These are phyloP conservation scores for Cercospora janseana DNA, from an alignment of 2,329 filamentous ascomycete genomes.

Conservation along the genomic window DNA sequence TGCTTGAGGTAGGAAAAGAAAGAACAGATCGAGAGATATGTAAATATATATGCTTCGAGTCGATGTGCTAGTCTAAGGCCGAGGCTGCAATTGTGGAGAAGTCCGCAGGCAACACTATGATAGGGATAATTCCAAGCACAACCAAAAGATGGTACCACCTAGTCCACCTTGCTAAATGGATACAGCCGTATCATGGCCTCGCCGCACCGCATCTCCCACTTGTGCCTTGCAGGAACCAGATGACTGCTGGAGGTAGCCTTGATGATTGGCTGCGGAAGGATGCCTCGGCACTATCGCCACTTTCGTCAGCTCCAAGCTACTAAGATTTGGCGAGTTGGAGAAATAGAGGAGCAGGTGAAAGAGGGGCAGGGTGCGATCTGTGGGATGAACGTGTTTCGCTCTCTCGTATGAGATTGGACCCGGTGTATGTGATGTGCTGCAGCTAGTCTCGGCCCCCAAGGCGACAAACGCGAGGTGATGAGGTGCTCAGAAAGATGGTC, in stretches of 20 bases:
- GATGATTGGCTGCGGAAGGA: background rate
- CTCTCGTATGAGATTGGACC: slow-evolving; percentile 6
- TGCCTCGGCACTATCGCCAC: slow-evolving; percentile 10
- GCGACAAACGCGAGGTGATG: background rate
- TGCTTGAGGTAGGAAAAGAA: background rate
- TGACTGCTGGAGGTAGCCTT: background rate
- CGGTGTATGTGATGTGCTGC: background rate
- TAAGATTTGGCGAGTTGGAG: background rate
- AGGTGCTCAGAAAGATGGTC: background rate
- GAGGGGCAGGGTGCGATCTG: slow-evolving; percentile 6
- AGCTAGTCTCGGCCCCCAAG: slow-evolving; percentile 3
- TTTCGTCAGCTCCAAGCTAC: background rate
- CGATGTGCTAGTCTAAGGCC: slow-evolving; percentile 1
- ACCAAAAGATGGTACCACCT: slow-evolving; percentile 1
- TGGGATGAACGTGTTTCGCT: slow-evolving; percentile 11
- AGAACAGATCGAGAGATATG: background rate
- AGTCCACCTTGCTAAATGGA: slow-evolving; percentile 9
- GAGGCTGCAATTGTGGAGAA: slow-evolving; percentile 11
- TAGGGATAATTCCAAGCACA: background rate
- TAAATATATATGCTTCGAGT: background rate
- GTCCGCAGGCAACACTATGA: slow-evolving; percentile 12
- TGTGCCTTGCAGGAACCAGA: background rate
- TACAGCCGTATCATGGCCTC: slow-evolving; percentile 1
- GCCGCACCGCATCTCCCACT: background rate
- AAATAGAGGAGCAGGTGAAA: slow-evolving; percentile 12